Conservation (phyloP, 352 stramenopile genomes). For the Blastocystis sp. region DNA sequence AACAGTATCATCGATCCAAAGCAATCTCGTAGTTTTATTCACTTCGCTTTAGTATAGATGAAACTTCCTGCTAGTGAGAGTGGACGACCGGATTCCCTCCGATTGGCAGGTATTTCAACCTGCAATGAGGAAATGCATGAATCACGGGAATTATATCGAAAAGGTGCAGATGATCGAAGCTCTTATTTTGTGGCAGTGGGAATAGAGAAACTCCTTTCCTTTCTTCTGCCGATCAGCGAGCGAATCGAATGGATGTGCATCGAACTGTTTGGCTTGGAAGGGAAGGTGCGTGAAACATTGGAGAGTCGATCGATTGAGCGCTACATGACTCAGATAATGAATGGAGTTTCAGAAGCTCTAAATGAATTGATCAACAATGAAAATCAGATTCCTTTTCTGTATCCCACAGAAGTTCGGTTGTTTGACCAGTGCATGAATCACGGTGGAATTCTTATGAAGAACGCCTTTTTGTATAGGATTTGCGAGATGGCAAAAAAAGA, state of each 20-base stretch:
- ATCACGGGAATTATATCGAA: not conserved
- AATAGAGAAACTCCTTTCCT: constrained; percentile 16
- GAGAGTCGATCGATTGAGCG: not conserved
- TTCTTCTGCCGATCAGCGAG: not conserved
- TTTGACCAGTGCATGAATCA: not conserved
- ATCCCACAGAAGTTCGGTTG: not conserved
- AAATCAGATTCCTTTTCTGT: not conserved
- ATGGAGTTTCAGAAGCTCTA: not conserved
- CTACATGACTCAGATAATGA: not conserved
- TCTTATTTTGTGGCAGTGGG: not conserved
- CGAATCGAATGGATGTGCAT: constrained; percentile 2
- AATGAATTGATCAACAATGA: constrained; percentile 16
- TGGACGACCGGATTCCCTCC: not conserved
- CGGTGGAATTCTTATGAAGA: not conserved
- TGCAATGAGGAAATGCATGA: not conserved
- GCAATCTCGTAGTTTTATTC: not conserved
- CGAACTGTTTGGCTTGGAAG: not conserved
- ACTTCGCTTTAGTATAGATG: not conserved
- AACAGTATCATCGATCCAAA: not conserved
- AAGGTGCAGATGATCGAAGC: not conserved
- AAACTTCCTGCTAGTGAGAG: not conserved
- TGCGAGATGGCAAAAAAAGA: not conserved
- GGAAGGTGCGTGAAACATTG: not conserved
- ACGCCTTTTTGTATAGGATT: not conserved
- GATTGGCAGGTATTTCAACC: not conserved